These are phyloP conservation scores for Sequoia sempervirens DNA, from an alignment of 75 land plant species.

Conservation along the genomic window DNA sequence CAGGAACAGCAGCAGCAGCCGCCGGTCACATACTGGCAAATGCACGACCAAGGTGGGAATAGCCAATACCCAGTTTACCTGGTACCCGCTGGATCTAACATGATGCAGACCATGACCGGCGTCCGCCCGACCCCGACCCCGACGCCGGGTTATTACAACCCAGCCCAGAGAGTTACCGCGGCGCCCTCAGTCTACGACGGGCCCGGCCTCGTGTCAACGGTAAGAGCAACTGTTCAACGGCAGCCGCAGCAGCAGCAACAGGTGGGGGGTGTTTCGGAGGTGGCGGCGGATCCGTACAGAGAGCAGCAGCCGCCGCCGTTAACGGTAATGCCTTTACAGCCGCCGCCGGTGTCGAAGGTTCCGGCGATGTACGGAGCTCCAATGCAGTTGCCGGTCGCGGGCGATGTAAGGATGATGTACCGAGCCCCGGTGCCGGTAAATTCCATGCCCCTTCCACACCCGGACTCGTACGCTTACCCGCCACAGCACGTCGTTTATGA, in stretches of 20 bases:
- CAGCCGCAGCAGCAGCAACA: constrained; percentile 7
- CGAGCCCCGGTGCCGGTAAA: neutral
- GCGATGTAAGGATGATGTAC: constrained; percentile 26
- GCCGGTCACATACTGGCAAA: neutral
- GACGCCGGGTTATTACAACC: constrained; percentile 23
- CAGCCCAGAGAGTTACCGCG: constrained; percentile 13
- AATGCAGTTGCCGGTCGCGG: constrained; percentile 16
- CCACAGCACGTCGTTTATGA: constrained; percentile 29
- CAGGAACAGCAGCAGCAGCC: constrained; percentile 1
- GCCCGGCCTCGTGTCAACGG: constrained; percentile 16
- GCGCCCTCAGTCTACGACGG: constrained; percentile 1
- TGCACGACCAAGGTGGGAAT: neutral
- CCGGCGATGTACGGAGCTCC: constrained; percentile 5
- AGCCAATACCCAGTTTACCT: constrained; percentile 29
- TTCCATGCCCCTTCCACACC: neutral
- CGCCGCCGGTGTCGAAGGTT: neutral
- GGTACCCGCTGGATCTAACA: constrained; percentile 16
- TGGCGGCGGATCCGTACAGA: neutral
- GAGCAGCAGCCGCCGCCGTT: constrained; percentile 7
- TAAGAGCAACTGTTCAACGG: constrained; percentile 6
- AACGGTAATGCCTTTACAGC: constrained; percentile 6
- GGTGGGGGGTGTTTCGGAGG: neutral
- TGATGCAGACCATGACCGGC: neutral
- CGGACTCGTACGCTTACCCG: neutral
- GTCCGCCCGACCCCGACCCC: constrained; percentile 10